Base-by-base conservation (phyloP, 805 yeast genomes). In the Helenozyma baotianmanensis region DNA sequence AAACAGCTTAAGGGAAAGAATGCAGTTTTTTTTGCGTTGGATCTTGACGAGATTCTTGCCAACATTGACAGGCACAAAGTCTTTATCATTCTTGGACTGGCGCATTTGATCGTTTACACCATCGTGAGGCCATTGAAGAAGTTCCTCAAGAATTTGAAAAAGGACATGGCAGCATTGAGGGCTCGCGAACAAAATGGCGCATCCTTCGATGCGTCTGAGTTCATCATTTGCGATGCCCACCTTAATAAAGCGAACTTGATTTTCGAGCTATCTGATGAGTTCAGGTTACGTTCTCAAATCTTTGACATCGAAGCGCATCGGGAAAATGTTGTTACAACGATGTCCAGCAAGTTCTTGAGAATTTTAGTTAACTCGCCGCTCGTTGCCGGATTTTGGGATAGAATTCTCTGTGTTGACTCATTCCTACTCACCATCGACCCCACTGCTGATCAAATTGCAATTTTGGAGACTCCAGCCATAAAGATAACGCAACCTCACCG, bases 401-500 rank as follows among this genome's bases (percentile, higher is more conserved):
- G 50, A 11, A 14, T 45, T 9, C 30, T 41, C 14, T 39, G 45
- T 18, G 30, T 45, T 10, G 48, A 45, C 22, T 14, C 37, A 2
- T 8, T 43, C 18, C 19, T 22, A 9, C 22, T 35, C 11, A 29
- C 18, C 9, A 10, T 33, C 10, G 41, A 38, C 16, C 32, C 40
- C 2, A 12, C 32, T 3, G 25, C 28, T 11, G 22, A 25, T 4
- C 40, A 35, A 7, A 9, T 18, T 6, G 18, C 34, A 15, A 31
- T 27, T 4, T 35, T 64, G 9, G 53, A 47, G 11, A 25, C 50
- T 3, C 23, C 35, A 6, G 36, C 56, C 6, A 54, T 66, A 6
- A 43, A 61, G 25, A 40, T 64, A 11, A 43, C 58, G 18, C 71
- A 64, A 25, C 70, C 71, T 1, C 62, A 66, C 42, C 40, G 48